phyloP scores from a whole-genome alignment of 768 basidiomycete genomes.

The Kwoniella shandongensis region DNA sequence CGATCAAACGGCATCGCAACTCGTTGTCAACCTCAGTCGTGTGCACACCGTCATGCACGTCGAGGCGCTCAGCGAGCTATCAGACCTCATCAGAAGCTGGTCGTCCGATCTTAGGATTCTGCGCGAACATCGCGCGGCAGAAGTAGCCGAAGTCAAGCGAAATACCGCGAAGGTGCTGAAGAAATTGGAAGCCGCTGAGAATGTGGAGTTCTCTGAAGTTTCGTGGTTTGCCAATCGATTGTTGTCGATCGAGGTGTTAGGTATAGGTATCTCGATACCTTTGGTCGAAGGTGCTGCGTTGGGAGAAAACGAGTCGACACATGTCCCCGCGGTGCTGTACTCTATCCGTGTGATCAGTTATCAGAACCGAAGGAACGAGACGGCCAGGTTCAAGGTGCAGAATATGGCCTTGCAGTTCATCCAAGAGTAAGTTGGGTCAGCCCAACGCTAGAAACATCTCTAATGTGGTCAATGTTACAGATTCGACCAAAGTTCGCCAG shows the following conservation, averaged over 20 bases:
- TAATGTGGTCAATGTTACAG: background rate
- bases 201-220: slow-evolving; percentile 24
- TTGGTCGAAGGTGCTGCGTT: slow-evolving; percentile 65
- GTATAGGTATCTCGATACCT: slow-evolving; percentile 89
- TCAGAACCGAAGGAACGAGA: slow-evolving; percentile 70
- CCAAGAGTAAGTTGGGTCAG: slow-evolving; percentile 60
- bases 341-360: slow-evolving; percentile 76
- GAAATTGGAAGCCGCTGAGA: slow-evolving; percentile 45
- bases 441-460: slow-evolving; percentile 1
- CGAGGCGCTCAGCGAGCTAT: slow-evolving; percentile 84
- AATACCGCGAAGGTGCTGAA: slow-evolving; percentile 66
- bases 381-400: slow-evolving; percentile 70
- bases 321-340: slow-evolving; percentile 73
- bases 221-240: slow-evolving; percentile 54
- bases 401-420: slow-evolving; percentile 84
- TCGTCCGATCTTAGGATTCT: slow-evolving; percentile 74
- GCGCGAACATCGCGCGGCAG: slow-evolving; percentile 70
- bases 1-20: slow-evolving; percentile 24
- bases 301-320: slow-evolving; percentile 10
- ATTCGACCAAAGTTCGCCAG: slow-evolving; percentile 71
- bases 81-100: slow-evolving; percentile 59
- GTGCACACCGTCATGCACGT: slow-evolving; percentile 93
- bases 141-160: slow-evolving; percentile 82
- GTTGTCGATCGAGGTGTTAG: slow-evolving; percentile 56
- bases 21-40: slow-evolving; percentile 65